These are phyloP conservation scores for Pyrenochaeta sp. DNA, from an alignment of 2,329 filamentous ascomycete genomes.

Conservation along the genomic window DNA sequence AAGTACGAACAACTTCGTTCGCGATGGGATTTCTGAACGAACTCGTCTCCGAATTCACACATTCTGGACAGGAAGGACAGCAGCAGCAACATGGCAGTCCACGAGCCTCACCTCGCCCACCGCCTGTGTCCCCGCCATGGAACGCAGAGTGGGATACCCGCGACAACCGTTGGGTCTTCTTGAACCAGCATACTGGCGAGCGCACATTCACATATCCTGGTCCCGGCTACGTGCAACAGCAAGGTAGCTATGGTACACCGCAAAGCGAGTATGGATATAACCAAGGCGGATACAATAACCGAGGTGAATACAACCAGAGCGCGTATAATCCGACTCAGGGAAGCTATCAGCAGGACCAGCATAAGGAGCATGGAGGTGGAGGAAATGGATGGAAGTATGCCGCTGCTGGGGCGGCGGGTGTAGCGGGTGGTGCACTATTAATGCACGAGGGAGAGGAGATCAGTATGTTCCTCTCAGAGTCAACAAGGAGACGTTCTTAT, in stretches of 20 bases:
- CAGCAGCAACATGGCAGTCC: slow-evolving; percentile 17
- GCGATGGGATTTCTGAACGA: slow-evolving; percentile 33
- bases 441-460: slow-evolving; percentile 40
- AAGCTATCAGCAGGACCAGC: slow-evolving; percentile 19
- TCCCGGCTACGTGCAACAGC: slow-evolving; percentile 31
- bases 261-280: slow-evolving; percentile 20
- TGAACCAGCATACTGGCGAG: slow-evolving; percentile 36
- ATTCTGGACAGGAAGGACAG: slow-evolving; percentile 18
- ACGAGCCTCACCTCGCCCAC: slow-evolving; percentile 17
- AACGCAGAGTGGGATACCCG: slow-evolving; percentile 32
- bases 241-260: slow-evolving; percentile 23
- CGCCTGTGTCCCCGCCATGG: slow-evolving; percentile 38
- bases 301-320: slow-evolving; percentile 25
- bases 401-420: slow-evolving; percentile 31
- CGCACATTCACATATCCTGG: slow-evolving; percentile 35
- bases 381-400: slow-evolving; percentile 40
- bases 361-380: slow-evolving; percentile 21
- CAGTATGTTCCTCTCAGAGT: slow-evolving; percentile 15
- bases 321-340: slow-evolving; percentile 24
- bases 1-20: not conserved
- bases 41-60: slow-evolving; percentile 27
- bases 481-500: not conserved
- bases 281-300: slow-evolving; percentile 27
- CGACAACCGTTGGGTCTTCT: slow-evolving; percentile 35
- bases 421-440: slow-evolving; percentile 33